Evolutionary conservation across 2,329 filamentous ascomycete genomes (phyloP), one percentile per base, ranked within the genome.

Genomic region (Trichoderma hamatum): DNA sequence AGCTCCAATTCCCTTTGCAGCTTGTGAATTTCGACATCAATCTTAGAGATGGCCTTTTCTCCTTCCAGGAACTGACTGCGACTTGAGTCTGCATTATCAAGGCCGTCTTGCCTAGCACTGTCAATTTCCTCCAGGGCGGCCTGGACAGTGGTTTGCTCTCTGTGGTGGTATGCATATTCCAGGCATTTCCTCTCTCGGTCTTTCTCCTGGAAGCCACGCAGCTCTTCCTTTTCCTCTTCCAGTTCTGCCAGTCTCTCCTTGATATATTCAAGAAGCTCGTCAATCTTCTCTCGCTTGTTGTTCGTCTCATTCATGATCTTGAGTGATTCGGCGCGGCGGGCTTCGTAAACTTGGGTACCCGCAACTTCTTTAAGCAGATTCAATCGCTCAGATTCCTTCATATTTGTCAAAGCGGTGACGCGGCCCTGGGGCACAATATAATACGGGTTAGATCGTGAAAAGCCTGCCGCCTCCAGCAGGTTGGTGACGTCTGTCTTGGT

Each of bases 351-450:
- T 76, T 97, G 94, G 9, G 96, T 99, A 71, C 96, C 96, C 0
- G 96, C 96, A n/a, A 99, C 96, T 77, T 98, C 96, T 80, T 99
- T 99, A 71, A 99, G 82, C 70, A 99, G 84, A 73, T 92, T 94
- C 71, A 99, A 82, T 64, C 96, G 89, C 78, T 97, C 94, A 1
- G 90, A 89, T 79, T 99, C 96, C 80, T 97, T 97, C 96, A 99
- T 99, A 79, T 98, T 99, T 55, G 96, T 99, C 76, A 99, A 85
- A 28, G 93, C 91, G 0, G 96, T 98, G 70, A 99, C 94, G 77
- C 96, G 93, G 66, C 96, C 96, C 79, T 99, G 96, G 0, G 96
- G 96, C 2, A 99, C 96, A 75, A 99, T 99, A 80, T 99, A 99
- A 84, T 98, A 99, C 30, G 96, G 96, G 78, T 99, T 99, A 69